Conservation (phyloP, 495 filamentous ascomycete genomes). For the Penicillium canariense region DNA sequence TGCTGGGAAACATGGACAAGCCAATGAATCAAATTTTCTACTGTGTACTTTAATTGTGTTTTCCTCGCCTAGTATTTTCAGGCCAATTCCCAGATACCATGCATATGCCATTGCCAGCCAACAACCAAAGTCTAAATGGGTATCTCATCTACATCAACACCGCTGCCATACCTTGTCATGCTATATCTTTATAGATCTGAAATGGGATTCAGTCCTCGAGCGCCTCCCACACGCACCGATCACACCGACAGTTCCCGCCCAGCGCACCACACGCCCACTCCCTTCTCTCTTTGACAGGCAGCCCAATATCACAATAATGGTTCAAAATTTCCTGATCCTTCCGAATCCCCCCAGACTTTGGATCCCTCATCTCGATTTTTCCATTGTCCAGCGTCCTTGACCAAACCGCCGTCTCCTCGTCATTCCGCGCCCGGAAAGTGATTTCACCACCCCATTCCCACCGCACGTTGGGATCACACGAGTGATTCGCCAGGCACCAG, state of each 20-base stretch:
- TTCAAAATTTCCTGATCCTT: conserved; percentile 82
- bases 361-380: conserved; percentile 13
- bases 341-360: conserved; percentile 54
- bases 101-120: not conserved
- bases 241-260: conserved; percentile 81
- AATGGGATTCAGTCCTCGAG: conserved; percentile 15
- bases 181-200: conserved; percentile 1
- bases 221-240: conserved; percentile 66
- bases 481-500: conserved; percentile 86
- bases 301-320: conserved; percentile 88
- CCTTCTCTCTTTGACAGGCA: conserved; percentile 74
- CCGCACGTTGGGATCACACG: conserved; percentile 86
- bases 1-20: conserved; percentile 1
- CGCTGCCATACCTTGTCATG: not conserved
- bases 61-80: not conserved
- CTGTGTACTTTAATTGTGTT: not conserved
- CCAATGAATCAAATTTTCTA: not conserved
- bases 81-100: conserved; percentile 5
- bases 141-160: conserved; percentile 3
- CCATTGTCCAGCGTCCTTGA: conserved; percentile 27
- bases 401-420: conserved; percentile 48
- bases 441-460: conserved; percentile 95
- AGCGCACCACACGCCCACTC: conserved; percentile 86
- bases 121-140: conserved; percentile 3
- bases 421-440: conserved; percentile 54